A percentile compares a stretch with the other conserved stretches of the same genome.
phyloP scores from a whole-genome alignment of 2,329 filamentous ascomycete genomes.

The Alternaria gansuensis region DNA sequence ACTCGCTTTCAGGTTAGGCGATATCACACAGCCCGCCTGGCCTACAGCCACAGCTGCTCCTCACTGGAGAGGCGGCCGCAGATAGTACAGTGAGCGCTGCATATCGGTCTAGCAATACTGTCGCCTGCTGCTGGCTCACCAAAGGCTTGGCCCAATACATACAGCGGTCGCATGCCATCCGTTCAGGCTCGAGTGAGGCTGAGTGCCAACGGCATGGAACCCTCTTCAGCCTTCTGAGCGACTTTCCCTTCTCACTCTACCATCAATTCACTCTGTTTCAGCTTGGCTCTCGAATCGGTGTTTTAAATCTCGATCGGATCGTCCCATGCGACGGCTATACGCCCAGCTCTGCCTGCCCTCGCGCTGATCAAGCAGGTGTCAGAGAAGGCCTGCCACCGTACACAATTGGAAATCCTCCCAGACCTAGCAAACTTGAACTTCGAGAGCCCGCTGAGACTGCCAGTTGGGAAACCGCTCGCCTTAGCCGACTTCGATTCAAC shows the following conservation, averaged over 20 bases:
- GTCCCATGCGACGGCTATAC: conserved; percentile 5
- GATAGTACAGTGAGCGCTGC: conserved; percentile 20
- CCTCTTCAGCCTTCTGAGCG: conserved; percentile 10
- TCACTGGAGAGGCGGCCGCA: conserved; percentile 30
- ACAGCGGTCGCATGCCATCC: conserved; percentile 15
- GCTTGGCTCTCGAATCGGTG: neutral
- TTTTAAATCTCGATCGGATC: conserved; percentile 7
- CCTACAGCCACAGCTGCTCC: conserved; percentile 25
- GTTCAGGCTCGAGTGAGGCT: conserved; percentile 26
- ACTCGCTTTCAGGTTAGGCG: conserved; percentile 16
- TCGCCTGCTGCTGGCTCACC: conserved; percentile 19
- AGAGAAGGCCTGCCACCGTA: neutral
- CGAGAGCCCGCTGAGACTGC: neutral
- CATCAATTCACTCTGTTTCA: conserved; percentile 1
- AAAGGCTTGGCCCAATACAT: conserved; percentile 26
- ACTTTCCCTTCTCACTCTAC: conserved; percentile 20
- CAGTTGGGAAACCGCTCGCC: neutral
- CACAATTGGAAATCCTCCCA: neutral
- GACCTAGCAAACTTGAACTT: neutral
- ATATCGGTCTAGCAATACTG: conserved; percentile 30
- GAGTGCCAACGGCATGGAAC: conserved; percentile 14
- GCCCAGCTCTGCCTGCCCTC: conserved; percentile 3
- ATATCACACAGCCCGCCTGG: conserved; percentile 34
- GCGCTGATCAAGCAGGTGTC: neutral
- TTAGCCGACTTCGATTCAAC: neutral